Conservation (phyloP, 768 basidiomycete genomes). For the Lepiota subincarnata region DNA sequence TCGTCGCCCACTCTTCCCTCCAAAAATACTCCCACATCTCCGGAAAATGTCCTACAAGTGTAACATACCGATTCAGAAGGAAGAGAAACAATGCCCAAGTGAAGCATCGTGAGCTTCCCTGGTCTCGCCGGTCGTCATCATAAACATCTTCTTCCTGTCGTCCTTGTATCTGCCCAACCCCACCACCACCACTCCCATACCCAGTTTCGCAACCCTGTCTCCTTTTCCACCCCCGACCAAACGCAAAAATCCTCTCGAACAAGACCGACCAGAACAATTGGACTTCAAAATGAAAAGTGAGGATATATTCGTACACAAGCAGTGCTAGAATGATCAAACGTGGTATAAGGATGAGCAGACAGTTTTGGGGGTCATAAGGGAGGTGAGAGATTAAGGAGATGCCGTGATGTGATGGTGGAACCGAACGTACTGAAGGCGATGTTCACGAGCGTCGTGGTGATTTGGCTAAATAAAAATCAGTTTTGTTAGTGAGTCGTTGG, state of each 20-base stretch:
- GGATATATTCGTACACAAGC: conserved; percentile 5
- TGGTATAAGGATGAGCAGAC: background rate
- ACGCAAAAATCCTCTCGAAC: background rate
- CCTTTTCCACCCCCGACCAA: background rate
- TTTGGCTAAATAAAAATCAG: no score
- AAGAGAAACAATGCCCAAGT: conserved; percentile 36
- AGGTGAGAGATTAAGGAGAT: no score
- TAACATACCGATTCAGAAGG: conserved; percentile 39
- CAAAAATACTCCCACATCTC: conserved; percentile 31
- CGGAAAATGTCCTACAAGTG: conserved; percentile 35
- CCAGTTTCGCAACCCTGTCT: no score
- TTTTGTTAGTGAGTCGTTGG: no score
- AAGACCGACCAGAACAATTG: conserved; percentile 3
- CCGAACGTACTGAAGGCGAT: no score
- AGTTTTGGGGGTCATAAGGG: background rate
- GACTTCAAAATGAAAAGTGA: conserved; percentile 6
- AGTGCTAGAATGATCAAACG: background rate
- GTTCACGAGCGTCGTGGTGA: no score
- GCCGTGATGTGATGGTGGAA: no score
- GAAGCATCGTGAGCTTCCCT: conserved; percentile 14
- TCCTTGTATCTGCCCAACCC: no score
- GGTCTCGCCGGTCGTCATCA: no score
- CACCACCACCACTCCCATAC: no score
- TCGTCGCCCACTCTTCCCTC: conserved; percentile 14
- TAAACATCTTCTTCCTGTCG: no score